Evolutionary conservation across 805 yeast species (phyloP), one percentile per base, ranked within the genome.

Genomic region (Wickerhamiella kurtzmanii): DNA sequence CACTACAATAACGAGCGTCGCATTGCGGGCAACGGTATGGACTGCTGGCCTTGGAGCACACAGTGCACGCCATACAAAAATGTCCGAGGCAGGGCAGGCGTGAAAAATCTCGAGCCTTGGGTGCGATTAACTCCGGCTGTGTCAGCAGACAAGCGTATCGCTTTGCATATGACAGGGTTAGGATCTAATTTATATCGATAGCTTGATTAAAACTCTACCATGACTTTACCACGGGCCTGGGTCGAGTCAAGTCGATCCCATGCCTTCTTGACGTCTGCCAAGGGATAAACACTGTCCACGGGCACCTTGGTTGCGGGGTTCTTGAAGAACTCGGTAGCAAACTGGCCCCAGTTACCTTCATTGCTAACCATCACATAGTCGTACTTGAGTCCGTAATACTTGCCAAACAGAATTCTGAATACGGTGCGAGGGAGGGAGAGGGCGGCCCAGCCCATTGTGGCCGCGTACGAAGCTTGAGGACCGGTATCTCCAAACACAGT

Each of bases 161-260:
- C 19, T 9, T 28, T n/a, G n/a, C n/a, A n/a, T n/a, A 36, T 36
- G 19, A 5, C 19, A 36, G 38, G 19, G 6, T n/a, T 36, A 16
- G 19, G 17, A 6, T 16, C 35, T 28, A 28, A 15, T 28, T 11
- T 28, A 15, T 28, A 28, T 15, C 9, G 35, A 28, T 25, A 25
- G 32, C 11, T 25, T 6, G 21, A 43, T 13, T 17, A 5, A 17
- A 36, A 50, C 43, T 51, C 55, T 25, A 76, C 47, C n/a, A 85
- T 73, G 43, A 81, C 66, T 60, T 84, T 85, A 35, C 95, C 95
- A 47, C 71, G 74, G 5, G 80, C 77, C 43, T 60, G 65, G 48
- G 75, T 72, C 28, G 68, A 60, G 5, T 59, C 60, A 22, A 80
- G 58, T 51, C 65, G 65, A 6, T 72, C 72, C 41, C 73, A 59